phyloP scores from a whole-genome alignment of 345 rosid genomes.

The Iberis pinnata region DNA sequence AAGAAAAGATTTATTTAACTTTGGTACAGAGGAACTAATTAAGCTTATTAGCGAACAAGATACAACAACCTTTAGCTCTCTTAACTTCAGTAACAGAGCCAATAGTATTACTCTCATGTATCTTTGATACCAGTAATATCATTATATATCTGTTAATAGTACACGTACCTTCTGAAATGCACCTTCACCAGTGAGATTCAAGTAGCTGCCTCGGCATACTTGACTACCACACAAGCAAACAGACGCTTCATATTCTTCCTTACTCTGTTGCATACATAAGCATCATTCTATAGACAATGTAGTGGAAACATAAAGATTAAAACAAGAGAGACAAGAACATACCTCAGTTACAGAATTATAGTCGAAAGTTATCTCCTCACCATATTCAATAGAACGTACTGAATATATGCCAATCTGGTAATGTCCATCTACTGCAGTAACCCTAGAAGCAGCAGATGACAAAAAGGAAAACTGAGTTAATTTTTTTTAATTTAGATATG shows the following conservation, averaged over 20 bases:
- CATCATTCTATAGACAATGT: slow-evolving; percentile 18
- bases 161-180: slow-evolving; percentile 79
- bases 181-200: slow-evolving; percentile 98
- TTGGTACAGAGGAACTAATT: slow-evolving; percentile 12
- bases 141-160: slow-evolving; percentile 10
- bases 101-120: slow-evolving; percentile 6
- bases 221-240: slow-evolving; percentile 99
- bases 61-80: slow-evolving; percentile 8
- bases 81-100: neutral
- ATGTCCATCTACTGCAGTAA: slow-evolving; percentile 96
- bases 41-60: slow-evolving; percentile 10
- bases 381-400: slow-evolving; percentile 66
- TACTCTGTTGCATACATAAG: slow-evolving; percentile 58
- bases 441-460: slow-evolving; percentile 43
- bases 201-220: slow-evolving; percentile 98
- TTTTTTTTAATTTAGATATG: slow-evolving; percentile 1
- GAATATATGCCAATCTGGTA: slow-evolving; percentile 97
- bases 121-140: slow-evolving; percentile 17
- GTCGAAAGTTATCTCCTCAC: slow-evolving; percentile 97
- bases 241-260: slow-evolving; percentile 99
- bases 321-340: slow-evolving; percentile 16
- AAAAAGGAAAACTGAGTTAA: slow-evolving; percentile 9
- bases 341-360: slow-evolving; percentile 99
- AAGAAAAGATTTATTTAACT: neutral
- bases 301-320: slow-evolving; percentile 17